Base-by-base conservation (phyloP, 495 filamentous ascomycete species). In the Penicillium atrosanguineum region DNA sequence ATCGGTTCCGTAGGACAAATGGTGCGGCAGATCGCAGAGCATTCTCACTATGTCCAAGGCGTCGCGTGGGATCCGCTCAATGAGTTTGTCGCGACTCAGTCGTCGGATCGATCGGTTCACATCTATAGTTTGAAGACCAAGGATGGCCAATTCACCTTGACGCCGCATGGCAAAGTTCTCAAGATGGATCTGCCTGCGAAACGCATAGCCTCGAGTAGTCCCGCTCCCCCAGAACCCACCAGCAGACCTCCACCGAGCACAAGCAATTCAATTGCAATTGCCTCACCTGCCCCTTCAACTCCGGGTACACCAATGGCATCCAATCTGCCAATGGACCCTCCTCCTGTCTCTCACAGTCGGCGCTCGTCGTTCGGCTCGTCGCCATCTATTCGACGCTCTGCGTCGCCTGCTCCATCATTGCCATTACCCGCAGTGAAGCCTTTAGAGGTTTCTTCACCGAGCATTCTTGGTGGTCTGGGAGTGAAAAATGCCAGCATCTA, bases 41-140 rank as follows among this genome's bases (percentile, higher is more conserved):
- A 99, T 73, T 96, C 93, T 62, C 94, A 99, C 69, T 99, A 97
- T 63, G 94, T 99, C 18, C 94, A 99, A 74, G 94, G 94, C 34
- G 94, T 99, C 16, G 91, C 95, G 2, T 99, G 94, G 94, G 94
- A 99, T 72, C 94, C 94, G 31, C 73, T 96, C 26, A 99, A 99
- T 69, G 94, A 99, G 75, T 99, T 89, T 68, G 89, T 99, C 42
- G 94, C 95, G 19, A 99, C 94, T 19, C 94, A 99, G 67, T 97
- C 94, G 2, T 99, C 94, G 1, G 94, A 99, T 71, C 86, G 94
- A 62, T 96, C 94, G 1, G 93, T 97, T 18, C 94, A 99, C 71
- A 93, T 99, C 57, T 97, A 97, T 72, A 91, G 84, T 14, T 73
- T 99, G 56, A 95, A 89, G 72, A 96, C 90, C 6, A 97, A 97